Evolutionary conservation across 2,329 filamentous ascomycete species (phyloP).

Genomic region (Geoglossum cookeanum): DNA sequence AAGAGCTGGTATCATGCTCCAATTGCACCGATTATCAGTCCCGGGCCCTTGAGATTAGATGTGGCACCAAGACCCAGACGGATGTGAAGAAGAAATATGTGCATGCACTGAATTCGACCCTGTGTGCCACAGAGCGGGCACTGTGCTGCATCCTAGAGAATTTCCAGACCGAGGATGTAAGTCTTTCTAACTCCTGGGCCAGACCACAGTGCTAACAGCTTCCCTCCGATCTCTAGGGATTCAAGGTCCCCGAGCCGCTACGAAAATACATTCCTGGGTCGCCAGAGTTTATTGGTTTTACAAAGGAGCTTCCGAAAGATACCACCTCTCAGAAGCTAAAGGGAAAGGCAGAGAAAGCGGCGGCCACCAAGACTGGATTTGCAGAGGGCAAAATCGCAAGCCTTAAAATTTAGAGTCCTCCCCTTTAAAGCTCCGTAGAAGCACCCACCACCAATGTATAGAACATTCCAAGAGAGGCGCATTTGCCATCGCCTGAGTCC

Average conservation of each 20-base stretch:
- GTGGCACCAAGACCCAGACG: conserved; percentile 69
- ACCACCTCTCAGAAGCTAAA: conserved; percentile 40
- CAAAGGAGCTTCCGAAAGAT: conserved; percentile 69
- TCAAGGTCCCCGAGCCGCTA: conserved; percentile 63
- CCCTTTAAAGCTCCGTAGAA: neutral
- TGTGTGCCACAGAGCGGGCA: conserved; percentile 80
- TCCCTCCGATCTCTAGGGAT: conserved; percentile 31
- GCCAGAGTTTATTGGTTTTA: conserved; percentile 75
- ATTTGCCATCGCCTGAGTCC: neutral
- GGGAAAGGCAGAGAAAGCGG: conserved; percentile 1
- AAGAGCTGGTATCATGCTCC: conserved; percentile 91
- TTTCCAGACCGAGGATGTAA: conserved; percentile 73
- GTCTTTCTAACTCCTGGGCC: conserved; percentile 15
- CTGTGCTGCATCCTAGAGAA: conserved; percentile 94
- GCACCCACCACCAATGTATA: neutral
- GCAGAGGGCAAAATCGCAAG: neutral
- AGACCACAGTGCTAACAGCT: neutral
- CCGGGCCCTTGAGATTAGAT: conserved; percentile 80
- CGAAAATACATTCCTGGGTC: conserved; percentile 80
- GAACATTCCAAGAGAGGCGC: neutral
- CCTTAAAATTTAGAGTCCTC: neutral
- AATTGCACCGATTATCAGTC: conserved; percentile 99
- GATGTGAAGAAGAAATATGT: conserved; percentile 84
- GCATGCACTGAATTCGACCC: conserved; percentile 75
- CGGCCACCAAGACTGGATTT: neutral